Evolutionary conservation across 2,329 filamentous ascomycete genomes (phyloP).

Genomic region (Sclerotinia trifoliorum): DNA sequence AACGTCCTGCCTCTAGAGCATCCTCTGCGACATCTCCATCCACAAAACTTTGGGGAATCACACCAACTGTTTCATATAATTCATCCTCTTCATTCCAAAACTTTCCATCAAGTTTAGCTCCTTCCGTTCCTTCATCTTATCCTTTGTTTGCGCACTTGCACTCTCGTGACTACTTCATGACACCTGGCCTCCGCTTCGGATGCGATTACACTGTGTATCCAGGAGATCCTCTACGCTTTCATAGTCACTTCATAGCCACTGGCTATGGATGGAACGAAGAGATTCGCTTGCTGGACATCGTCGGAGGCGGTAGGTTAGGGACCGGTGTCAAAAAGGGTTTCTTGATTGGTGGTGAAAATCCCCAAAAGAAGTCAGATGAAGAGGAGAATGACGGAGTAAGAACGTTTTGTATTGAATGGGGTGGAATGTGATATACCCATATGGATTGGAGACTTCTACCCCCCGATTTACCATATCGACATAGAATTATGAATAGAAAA

Average conservation of each 20-base stretch:
- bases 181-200: slow-evolving; percentile 89
- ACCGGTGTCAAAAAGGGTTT: slow-evolving; percentile 97
- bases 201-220: slow-evolving; percentile 95
- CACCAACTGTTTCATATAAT: slow-evolving; percentile 47
- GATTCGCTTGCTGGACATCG: slow-evolving; percentile 78
- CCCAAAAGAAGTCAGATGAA: slow-evolving; percentile 36
- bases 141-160: slow-evolving; percentile 81
- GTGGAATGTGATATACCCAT: slow-evolving; percentile 67
- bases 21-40: slow-evolving; percentile 29
- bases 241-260: slow-evolving; percentile 90
- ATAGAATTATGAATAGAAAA: background rate
- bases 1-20: slow-evolving; percentile 42
- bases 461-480: background rate
- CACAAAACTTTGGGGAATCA: slow-evolving; percentile 40
- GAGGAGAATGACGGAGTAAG: slow-evolving; percentile 51
- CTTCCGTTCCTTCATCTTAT: slow-evolving; percentile 55
- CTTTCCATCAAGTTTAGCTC: slow-evolving; percentile 36
- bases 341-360: slow-evolving; percentile 70
- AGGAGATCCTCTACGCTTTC: slow-evolving; percentile 89
- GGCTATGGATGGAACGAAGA: slow-evolving; percentile 84
- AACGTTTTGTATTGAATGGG: slow-evolving; percentile 90
- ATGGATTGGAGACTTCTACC: background rate
- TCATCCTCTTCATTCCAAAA: slow-evolving; percentile 38
- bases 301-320: slow-evolving; percentile 81
- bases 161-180: slow-evolving; percentile 76